Evolutionary conservation across 2,329 filamentous ascomycete species (phyloP).

Genomic region (Fusarium incarnatum): DNA sequence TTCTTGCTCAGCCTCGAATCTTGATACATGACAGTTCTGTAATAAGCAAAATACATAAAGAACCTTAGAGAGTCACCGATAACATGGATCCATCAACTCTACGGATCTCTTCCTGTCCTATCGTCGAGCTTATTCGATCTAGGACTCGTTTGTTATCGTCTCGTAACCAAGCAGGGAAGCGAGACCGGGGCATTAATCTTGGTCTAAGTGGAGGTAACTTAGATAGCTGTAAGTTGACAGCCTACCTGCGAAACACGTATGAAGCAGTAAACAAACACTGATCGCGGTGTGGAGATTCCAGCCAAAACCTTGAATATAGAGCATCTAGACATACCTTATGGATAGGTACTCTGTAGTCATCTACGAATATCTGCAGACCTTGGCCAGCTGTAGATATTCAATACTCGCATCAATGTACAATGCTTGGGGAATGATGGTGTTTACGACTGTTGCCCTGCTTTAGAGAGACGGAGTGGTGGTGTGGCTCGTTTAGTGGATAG

Average conservation of each 20-base stretch:
- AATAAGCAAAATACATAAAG: neutral
- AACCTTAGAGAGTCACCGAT: slow-evolving; percentile 26
- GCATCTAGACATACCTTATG: neutral
- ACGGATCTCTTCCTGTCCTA: slow-evolving; percentile 34
- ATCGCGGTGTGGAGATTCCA: neutral
- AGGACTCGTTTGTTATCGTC: slow-evolving; percentile 30
- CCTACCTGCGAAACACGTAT: slow-evolving; percentile 13
- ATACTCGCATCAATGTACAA: neutral
- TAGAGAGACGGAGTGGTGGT: neutral
- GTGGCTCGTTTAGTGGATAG: slow-evolving; percentile 3
- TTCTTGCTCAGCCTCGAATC: slow-evolving; percentile 8
- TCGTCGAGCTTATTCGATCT: slow-evolving; percentile 25
- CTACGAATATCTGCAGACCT: neutral
- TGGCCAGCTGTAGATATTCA: neutral
- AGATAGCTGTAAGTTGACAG: slow-evolving; percentile 12
- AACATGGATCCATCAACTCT: slow-evolving; percentile 32
- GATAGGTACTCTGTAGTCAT: no score
- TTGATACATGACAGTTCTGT: neutral
- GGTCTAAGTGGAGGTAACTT: neutral
- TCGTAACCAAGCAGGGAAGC: slow-evolving; percentile 14
- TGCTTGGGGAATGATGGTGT: neutral
- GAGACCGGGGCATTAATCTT: slow-evolving; percentile 4
- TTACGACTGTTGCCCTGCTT: neutral
- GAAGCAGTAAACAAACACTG: slow-evolving; percentile 22
- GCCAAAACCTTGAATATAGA: neutral